Evolutionary conservation across 2,329 filamentous ascomycete genomes (phyloP).

Genomic region (Paraconiothyrium brasiliense): DNA sequence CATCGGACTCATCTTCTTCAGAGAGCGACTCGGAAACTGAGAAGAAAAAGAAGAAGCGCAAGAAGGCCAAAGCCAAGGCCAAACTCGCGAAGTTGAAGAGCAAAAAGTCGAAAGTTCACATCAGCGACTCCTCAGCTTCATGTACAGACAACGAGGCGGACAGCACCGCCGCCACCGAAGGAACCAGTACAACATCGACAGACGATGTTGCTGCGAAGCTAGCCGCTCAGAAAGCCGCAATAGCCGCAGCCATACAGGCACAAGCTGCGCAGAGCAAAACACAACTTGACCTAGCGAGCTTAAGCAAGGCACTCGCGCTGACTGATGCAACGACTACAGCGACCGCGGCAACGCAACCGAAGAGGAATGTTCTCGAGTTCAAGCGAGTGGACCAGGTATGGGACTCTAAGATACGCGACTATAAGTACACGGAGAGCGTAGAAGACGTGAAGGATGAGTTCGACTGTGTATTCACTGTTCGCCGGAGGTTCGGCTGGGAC

Average conservation of each 20-base stretch:
- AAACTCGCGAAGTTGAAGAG: constrained; percentile 30
- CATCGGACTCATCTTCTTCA: constrained; percentile 23
- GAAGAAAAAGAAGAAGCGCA: constrained; percentile 39
- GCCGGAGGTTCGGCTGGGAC: constrained; percentile 83
- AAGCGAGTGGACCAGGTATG: constrained; percentile 73
- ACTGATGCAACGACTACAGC: constrained; percentile 23
- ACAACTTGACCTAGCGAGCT: not conserved
- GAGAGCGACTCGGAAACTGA: constrained; percentile 32
- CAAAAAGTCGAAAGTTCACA: constrained; percentile 15
- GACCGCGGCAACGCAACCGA: constrained; percentile 21
- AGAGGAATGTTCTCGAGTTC: constrained; percentile 64
- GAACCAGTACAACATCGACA: not conserved
- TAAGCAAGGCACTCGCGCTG: not conserved
- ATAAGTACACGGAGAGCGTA: constrained; percentile 73
- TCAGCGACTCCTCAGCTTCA: constrained; percentile 15
- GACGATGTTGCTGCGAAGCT: constrained; percentile 21
- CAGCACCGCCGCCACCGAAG: constrained; percentile 15
- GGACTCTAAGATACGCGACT: constrained; percentile 60
- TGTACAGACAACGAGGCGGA: constrained; percentile 20
- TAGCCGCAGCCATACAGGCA: constrained; percentile 24
- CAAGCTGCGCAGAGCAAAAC: constrained; percentile 19
- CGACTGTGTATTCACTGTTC: constrained; percentile 81
- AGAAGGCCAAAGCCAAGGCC: constrained; percentile 27
- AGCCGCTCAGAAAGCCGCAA: constrained; percentile 23
- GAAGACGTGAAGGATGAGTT: constrained; percentile 74